phyloP scores from a whole-genome alignment of 768 basidiomycete genomes.

The Boletus eberwhitei region DNA sequence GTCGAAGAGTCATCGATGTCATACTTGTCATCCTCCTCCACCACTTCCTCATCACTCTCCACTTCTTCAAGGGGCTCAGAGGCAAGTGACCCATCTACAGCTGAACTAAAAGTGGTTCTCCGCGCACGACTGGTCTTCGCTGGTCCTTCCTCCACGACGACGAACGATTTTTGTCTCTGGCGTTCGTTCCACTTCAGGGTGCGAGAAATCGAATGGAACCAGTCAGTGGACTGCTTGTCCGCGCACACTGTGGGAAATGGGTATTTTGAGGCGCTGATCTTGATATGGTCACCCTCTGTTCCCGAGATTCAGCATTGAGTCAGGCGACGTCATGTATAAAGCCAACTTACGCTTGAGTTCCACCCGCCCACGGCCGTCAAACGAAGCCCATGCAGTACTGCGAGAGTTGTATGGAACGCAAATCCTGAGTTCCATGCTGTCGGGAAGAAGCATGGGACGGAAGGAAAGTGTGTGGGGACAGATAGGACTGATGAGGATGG shows the following conservation, averaged over 20 bases:
- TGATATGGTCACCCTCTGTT: slow-evolving; percentile 98
- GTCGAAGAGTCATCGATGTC: slow-evolving; percentile 91
- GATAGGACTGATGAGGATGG: slow-evolving; percentile 93
- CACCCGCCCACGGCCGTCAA: slow-evolving; percentile 94
- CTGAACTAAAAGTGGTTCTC: slow-evolving; percentile 9
- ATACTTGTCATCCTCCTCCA: slow-evolving; percentile 71
- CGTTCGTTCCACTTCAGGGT: slow-evolving; percentile 99
- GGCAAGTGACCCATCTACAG: slow-evolving; percentile 7
- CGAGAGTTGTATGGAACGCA: slow-evolving; percentile 99
- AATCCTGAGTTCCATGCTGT: slow-evolving; percentile 96
- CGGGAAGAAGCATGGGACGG: slow-evolving; percentile 96
- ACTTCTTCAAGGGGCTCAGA: slow-evolving; percentile 37
- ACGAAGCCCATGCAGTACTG: slow-evolving; percentile 98
- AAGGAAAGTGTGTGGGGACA: slow-evolving; percentile 99
- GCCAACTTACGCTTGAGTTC: slow-evolving; percentile 83
- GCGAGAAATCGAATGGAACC: slow-evolving; percentile 96
- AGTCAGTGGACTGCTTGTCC: slow-evolving; percentile 96
- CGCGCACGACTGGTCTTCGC: slow-evolving; percentile 36
- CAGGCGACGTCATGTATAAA: neutral
- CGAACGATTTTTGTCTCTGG: slow-evolving; percentile 97
- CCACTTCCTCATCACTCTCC: slow-evolving; percentile 39
- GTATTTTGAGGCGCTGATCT: slow-evolving; percentile 93
- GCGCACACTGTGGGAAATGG: slow-evolving; percentile 99
- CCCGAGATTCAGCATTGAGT: slow-evolving; percentile 4
- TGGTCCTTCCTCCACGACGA: slow-evolving; percentile 90